phyloP scores from a whole-genome alignment of 306 rosid genomes.

The Dicorynia guianensis region DNA sequence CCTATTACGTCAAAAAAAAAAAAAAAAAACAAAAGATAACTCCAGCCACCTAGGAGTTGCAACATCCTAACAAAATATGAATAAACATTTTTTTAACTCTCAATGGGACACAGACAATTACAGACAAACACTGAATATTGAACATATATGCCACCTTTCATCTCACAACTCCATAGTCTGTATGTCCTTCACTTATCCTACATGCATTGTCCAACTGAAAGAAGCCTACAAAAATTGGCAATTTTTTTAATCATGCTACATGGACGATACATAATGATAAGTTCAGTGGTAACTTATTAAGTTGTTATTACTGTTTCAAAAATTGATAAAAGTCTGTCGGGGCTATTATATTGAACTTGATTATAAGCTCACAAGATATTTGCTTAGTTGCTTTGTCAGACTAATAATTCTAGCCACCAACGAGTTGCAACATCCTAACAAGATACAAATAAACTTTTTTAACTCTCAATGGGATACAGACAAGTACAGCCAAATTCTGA shows the following conservation, averaged over 20 bases:
- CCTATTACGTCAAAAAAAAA: too few relatives aligned
- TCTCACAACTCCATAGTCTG: constrained; percentile 20
- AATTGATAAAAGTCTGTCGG: not conserved
- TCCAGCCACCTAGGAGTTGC: too few relatives aligned
- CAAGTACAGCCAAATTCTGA: not conserved
- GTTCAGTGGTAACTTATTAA: not conserved
- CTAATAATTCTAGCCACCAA: too few relatives aligned
- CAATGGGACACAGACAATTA: not conserved
- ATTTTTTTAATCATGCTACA: not conserved
- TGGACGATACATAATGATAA: not conserved
- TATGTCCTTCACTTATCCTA: constrained; percentile 1
- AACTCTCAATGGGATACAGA: not conserved
- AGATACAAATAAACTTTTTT: not conserved
- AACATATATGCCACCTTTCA: constrained; percentile 5
- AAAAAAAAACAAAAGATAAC: too few relatives aligned
- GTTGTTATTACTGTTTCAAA: not conserved
- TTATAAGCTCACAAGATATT: not conserved
- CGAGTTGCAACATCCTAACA: not conserved
- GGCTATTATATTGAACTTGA: not conserved
- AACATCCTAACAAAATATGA: not conserved
- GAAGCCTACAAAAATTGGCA: not conserved
- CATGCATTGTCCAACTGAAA: not conserved
- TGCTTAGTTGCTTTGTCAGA: too few relatives aligned
- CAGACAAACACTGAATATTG: not conserved
- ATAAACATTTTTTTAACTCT: not conserved